phyloP scores from a whole-genome alignment of 495 filamentous ascomycete genomes.

The Neurospora pannonica region DNA sequence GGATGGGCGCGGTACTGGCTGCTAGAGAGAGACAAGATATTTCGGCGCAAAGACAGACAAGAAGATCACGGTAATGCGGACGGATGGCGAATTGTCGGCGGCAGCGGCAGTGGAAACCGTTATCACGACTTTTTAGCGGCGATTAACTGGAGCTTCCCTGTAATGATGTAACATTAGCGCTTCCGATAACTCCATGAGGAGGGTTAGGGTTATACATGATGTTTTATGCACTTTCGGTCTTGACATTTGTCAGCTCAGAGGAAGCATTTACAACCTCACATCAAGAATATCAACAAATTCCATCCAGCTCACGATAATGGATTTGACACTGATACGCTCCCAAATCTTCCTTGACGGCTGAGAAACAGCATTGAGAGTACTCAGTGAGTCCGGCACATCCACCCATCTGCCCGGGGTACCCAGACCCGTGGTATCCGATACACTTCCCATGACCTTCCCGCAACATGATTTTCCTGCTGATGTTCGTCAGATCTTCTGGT shows the following conservation, averaged over 20 bases:
- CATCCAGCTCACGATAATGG: neutral
- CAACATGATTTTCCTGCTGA: neutral
- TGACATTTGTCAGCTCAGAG: neutral
- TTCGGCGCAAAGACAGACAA: neutral
- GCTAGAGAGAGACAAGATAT: neutral
- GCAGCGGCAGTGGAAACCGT: slow-evolving; percentile 1
- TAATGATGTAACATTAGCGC: neutral
- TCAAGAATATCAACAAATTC: too few relatives aligned
- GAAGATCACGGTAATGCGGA: neutral
- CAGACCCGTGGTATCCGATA: neutral
- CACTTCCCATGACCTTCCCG: neutral
- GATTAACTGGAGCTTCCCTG: neutral
- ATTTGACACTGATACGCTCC: neutral
- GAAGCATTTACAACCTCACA: neutral
- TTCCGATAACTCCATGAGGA: neutral
- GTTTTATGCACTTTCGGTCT: neutral
- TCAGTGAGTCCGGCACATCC: neutral
- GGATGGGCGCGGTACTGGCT: neutral
- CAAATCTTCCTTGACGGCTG: neutral
- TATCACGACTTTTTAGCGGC: neutral
- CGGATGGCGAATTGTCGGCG: neutral
- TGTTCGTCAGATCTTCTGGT: neutral
- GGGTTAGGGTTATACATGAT: neutral
- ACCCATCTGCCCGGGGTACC: neutral
- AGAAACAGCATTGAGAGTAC: neutral